These are phyloP conservation scores for Solanum gracilifrons DNA, from an alignment of 257 asterid genomes.

Conservation along the genomic window DNA sequence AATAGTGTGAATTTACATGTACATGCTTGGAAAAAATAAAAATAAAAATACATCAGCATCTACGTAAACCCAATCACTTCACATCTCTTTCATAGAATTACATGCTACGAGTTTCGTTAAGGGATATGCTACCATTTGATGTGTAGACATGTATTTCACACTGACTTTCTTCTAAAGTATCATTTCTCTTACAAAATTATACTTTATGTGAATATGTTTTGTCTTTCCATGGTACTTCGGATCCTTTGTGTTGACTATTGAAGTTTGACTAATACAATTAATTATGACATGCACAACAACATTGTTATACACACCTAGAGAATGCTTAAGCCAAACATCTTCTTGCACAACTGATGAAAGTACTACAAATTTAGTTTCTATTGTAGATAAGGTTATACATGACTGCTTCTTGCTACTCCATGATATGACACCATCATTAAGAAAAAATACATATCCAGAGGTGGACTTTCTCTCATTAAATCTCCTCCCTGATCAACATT, in stretches of 20 bases:
- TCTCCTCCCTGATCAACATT: not conserved
- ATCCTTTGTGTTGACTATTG: not conserved
- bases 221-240: not conserved
- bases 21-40: not conserved
- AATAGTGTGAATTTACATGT: not conserved
- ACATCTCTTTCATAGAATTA: not conserved
- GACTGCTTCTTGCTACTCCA: not conserved
- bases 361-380: too few relatives aligned
- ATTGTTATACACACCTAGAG: not conserved
- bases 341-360: not conserved
- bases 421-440: not conserved
- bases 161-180: not conserved
- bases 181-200: not conserved
- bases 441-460: too few relatives aligned
- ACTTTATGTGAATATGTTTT: not conserved
- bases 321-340: not conserved
- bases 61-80: not conserved
- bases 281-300: not conserved
- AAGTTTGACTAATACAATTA: not conserved
- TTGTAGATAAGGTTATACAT: not conserved
- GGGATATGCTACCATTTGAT: not conserved
- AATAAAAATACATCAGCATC: not conserved
- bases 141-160: not conserved
- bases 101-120: too few relatives aligned
- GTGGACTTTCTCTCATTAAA: not conserved